Conservation (phyloP, 345 rosid species). For the Lepidium didymum region DNA sequence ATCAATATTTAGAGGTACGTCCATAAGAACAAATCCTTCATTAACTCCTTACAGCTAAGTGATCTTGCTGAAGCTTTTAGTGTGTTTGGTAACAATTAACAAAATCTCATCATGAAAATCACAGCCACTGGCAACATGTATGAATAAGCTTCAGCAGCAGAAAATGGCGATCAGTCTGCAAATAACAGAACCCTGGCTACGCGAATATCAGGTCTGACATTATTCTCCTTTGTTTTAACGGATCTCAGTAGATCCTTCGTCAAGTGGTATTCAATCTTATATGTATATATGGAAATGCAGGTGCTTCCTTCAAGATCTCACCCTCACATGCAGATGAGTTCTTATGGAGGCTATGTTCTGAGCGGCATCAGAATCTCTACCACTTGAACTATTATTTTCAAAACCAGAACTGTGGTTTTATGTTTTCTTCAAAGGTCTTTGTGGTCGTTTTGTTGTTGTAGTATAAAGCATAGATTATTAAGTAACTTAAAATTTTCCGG, state of each 20-base stretch:
- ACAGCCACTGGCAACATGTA: slow-evolving; percentile 84
- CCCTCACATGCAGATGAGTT: slow-evolving; percentile 90
- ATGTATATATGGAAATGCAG: slow-evolving; percentile 25
- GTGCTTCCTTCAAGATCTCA: slow-evolving; percentile 94
- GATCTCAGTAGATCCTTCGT: not conserved
- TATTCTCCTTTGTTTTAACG: not conserved
- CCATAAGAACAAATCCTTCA: not conserved
- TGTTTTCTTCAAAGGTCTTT: not conserved
- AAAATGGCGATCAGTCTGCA: slow-evolving; percentile 85
- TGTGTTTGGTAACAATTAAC: not conserved
- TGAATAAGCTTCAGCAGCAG: slow-evolving; percentile 73
- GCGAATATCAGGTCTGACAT: slow-evolving; percentile 68
- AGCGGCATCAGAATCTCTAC: slow-evolving; percentile 60
- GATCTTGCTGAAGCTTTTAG: not conserved
- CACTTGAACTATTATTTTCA: slow-evolving; percentile 12
- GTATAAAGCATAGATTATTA: not conserved
- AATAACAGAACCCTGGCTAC: slow-evolving; percentile 94
- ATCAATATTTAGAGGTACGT: slow-evolving; percentile 81
- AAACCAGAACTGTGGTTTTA: slow-evolving; percentile 9
- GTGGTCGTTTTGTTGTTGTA: slow-evolving; percentile 15
- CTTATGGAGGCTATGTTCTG: slow-evolving; percentile 77
- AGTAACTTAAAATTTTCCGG: not conserved
- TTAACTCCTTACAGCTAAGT: not conserved
- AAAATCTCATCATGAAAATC: not conserved
- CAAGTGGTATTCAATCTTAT: not conserved